Percentiles rank a stretch among this genome's conserved stretches.
Evolutionary conservation across 768 basidiomycete species (phyloP).

Genomic region (Suillus discolor): DNA sequence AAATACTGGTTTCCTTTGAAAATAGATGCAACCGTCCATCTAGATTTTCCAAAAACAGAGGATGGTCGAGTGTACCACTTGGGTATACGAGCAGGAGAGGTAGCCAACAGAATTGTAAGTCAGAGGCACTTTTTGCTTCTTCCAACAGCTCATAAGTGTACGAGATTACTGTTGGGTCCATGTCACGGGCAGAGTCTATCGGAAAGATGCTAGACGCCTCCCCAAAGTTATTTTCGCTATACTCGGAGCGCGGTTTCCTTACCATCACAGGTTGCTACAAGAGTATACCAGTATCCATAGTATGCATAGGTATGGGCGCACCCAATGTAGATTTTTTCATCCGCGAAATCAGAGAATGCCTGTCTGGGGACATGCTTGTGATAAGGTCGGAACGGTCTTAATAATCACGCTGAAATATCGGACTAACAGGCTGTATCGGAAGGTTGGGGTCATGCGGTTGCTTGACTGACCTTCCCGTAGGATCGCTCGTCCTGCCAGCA

Average conservation of each 20-base stretch:
- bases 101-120: slow-evolving; percentile 77
- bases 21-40: slow-evolving; percentile 9
- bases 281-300: slow-evolving; percentile 65
- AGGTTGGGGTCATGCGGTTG: slow-evolving; percentile 86
- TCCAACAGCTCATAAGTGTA: slow-evolving; percentile 1
- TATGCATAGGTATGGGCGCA: slow-evolving; percentile 84
- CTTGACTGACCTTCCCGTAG: slow-evolving; percentile 69
- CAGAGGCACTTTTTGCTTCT: slow-evolving; percentile 9
- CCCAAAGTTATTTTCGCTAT: slow-evolving; percentile 61
- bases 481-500: slow-evolving; percentile 71
- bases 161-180: slow-evolving; percentile 76
- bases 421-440: slow-evolving; percentile 10
- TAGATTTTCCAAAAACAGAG: slow-evolving; percentile 77
- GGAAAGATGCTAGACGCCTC: slow-evolving; percentile 61
- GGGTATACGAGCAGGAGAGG: slow-evolving; percentile 72
- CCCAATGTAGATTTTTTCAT: slow-evolving; percentile 88
- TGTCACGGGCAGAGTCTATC: slow-evolving; percentile 63
- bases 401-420: slow-evolving; percentile 4
- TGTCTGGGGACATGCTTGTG: slow-evolving; percentile 61
- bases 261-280: slow-evolving; percentile 71
- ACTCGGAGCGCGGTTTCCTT: slow-evolving; percentile 75
- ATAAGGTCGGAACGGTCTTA: slow-evolving; percentile 39
- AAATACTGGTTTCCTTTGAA: not conserved
- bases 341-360: slow-evolving; percentile 74
- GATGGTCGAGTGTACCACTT: slow-evolving; percentile 81